Percentiles rank a stretch among this genome's conserved stretches.
Evolutionary conservation across 2,329 filamentous ascomycete species (phyloP).

Genomic region (Penicillium sp.): DNA sequence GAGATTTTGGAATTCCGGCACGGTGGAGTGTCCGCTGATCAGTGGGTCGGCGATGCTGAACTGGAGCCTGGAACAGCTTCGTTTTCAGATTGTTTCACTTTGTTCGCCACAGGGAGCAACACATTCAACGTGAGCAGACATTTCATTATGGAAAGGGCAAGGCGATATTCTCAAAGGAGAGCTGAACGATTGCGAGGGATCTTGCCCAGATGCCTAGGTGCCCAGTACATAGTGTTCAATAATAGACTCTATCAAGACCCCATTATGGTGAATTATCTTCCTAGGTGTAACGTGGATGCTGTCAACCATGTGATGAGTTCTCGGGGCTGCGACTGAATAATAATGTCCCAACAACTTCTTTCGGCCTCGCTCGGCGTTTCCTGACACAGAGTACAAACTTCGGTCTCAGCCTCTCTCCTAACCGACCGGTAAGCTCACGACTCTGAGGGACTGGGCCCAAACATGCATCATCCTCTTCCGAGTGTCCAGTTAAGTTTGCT

Average conservation of each 20-base stretch:
- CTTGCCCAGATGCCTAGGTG: not conserved
- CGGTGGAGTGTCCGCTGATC: not conserved
- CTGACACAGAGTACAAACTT: not conserved
- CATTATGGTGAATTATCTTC: not conserved
- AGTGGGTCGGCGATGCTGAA: not conserved
- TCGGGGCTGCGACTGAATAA: not conserved
- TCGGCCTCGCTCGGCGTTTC: not conserved
- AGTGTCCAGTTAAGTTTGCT: not conserved
- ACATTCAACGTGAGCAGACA: too few relatives aligned
- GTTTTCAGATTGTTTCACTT: not conserved
- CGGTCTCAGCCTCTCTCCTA: not conserved
- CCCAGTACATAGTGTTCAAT: not conserved
- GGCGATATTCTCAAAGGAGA: too few relatives aligned
- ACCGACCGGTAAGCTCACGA: not conserved
- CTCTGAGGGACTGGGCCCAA: not conserved
- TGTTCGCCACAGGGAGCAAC: not conserved
- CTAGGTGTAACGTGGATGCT: not conserved
- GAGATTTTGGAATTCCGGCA: constrained; percentile 6
- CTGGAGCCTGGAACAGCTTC: not conserved
- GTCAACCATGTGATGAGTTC: not conserved
- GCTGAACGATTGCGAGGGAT: not conserved
- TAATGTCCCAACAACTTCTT: not conserved
- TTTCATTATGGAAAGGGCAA: too few relatives aligned
- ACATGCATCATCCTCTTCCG: not conserved
- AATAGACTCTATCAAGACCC: too few relatives aligned